Conservation (phyloP, 1,139 yeast genomes). For the Debaryomyces nepalensis region DNA sequence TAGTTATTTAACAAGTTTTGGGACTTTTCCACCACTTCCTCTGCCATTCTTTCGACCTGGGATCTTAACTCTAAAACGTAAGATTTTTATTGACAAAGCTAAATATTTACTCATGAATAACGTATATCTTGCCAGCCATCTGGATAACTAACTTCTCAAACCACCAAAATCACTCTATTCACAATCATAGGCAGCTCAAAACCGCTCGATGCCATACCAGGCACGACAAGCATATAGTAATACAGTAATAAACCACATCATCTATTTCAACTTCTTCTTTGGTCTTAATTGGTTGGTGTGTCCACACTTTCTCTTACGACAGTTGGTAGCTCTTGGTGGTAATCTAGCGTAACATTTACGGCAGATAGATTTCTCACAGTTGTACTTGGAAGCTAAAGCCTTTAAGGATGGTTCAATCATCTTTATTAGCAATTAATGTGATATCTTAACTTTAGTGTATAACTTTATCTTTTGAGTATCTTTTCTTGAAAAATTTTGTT, state of each 20-base stretch:
- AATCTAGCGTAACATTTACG: slow-evolving; percentile 99
- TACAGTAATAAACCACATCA: slow-evolving; percentile 6
- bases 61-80: slow-evolving; percentile 10
- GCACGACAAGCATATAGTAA: slow-evolving; percentile 3
- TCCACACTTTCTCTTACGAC: slow-evolving; percentile 99
- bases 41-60: background rate
- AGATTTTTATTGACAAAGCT: slow-evolving; percentile 13
- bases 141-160: slow-evolving; percentile 5
- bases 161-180: slow-evolving; percentile 2
- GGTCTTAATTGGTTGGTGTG: slow-evolving; percentile 99
- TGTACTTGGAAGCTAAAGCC: slow-evolving; percentile 99
- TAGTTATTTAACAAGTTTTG: background rate
- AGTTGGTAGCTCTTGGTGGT: slow-evolving; percentile 99
- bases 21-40: background rate
- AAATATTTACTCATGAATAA: slow-evolving; percentile 10
- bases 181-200: slow-evolving; percentile 1
- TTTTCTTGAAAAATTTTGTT: slow-evolving; percentile 10
- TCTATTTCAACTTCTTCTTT: slow-evolving; percentile 98
- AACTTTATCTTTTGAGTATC: background rate
- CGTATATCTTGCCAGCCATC: slow-evolving; percentile 1
- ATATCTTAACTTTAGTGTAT: slow-evolving; percentile 10
- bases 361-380: slow-evolving; percentile 99
- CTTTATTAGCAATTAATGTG: slow-evolving; percentile 22
- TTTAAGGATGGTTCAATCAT: slow-evolving; percentile 99
- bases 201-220: background rate